Evolutionary conservation across 805 yeast species (phyloP), one percentile per base, ranked within the genome.

Genomic region (Ogataea pilisensis): DNA sequence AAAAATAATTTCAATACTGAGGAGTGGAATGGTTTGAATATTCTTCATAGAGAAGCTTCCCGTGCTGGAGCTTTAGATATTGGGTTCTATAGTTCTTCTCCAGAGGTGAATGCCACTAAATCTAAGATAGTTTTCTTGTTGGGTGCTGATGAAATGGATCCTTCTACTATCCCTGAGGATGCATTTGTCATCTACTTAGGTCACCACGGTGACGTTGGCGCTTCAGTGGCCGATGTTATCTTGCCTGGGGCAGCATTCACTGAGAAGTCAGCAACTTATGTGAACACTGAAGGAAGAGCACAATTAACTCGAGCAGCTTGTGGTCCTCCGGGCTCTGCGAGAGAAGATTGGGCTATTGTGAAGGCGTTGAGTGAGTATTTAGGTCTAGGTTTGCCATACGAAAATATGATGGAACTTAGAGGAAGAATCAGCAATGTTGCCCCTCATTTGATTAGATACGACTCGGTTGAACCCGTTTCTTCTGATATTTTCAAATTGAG

Each of bases 181-280:
- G 87, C 95, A 3, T 87, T 86, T 61, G 95, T 87, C 24, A 80
- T 86, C 39, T 86, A 86, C 68, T 88, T 86, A 68, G 95, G 95
- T 41, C 95, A 87, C 65, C 95, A 86, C 65, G 95, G 95, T 67
- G 95, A 86, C 54, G 64, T 75, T 18, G 95, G 95, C 52, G 95
- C 95, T 22, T 80, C 91, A 8, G 75, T 78, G 53, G 95, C 95
- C 34, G 95, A 86, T 63, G 95, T 86, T 34, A 76, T 86, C 44
- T 74, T 86, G 51, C 95, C 95, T 34, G 90, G 90, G 35, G 75
- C 90, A 27, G 95, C 95, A 30, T 87, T 82, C 74, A 87, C 95
- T 30, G 95, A 86, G 64, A 87, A 86, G 66, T 69, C 80, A 21
- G 89, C 85, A 42, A 87, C 93, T 4, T 86, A 77, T 63, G 90